phyloP scores from a whole-genome alignment of 2,329 filamentous ascomycete species.

The Epichloe amarillans region DNA sequence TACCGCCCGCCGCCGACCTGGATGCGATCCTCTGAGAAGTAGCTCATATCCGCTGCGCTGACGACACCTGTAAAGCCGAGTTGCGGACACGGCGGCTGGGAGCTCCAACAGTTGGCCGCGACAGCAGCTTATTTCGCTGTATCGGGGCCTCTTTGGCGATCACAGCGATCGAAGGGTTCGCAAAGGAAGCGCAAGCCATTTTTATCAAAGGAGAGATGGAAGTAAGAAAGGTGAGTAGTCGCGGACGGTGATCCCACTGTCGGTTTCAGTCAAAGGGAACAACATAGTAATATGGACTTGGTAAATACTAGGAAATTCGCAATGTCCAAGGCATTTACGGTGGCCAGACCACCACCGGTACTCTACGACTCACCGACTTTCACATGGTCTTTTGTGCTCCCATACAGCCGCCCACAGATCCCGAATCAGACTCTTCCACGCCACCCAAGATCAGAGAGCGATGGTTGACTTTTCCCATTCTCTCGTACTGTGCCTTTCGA shows the following conservation, averaged over 20 bases:
- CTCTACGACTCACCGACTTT: slow-evolving; percentile 48
- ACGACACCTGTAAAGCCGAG: neutral
- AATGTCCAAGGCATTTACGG: slow-evolving; percentile 47
- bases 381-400: slow-evolving; percentile 43
- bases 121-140: neutral
- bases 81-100: neutral
- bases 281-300: neutral
- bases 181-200: neutral
- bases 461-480: slow-evolving; percentile 93
- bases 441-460: slow-evolving; percentile 44
- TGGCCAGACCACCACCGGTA: slow-evolving; percentile 42
- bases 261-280: neutral
- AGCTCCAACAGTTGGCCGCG: neutral
- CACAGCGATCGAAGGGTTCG: neutral
- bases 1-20: neutral
- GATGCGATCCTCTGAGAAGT: neutral
- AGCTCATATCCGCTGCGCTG: slow-evolving; percentile 1
- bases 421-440: slow-evolving; percentile 10
- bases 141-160: neutral
- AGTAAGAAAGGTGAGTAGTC: slow-evolving; percentile 25
- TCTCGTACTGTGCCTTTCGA: slow-evolving; percentile 65
- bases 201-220: slow-evolving; percentile 19
- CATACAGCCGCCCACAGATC: slow-evolving; percentile 16
- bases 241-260: neutral
- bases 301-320: slow-evolving; percentile 31